Conservation (phyloP, 306 rosid genomes). For the Rosa persica region DNA sequence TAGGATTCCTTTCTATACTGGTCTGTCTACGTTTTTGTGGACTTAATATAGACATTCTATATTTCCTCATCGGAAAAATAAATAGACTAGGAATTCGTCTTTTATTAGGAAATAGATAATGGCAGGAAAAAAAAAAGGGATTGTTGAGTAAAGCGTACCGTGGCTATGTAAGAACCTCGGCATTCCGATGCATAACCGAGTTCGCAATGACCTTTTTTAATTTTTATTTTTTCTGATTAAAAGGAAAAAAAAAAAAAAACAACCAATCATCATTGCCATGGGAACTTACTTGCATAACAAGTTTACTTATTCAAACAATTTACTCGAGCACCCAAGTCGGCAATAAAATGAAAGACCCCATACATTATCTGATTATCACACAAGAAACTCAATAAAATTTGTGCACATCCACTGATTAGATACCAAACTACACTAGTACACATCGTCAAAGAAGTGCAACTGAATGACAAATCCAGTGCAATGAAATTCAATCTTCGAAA, state of each 20-base stretch:
- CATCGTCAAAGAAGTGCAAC: conserved; percentile 27
- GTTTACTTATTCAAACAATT: neutral
- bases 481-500: conserved; percentile 37
- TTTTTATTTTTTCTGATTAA: no score
- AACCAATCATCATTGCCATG: neutral
- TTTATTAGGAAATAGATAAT: no score
- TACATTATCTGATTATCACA: conserved; percentile 1
- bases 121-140: no score
- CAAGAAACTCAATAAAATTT: neutral
- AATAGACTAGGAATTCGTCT: no score
- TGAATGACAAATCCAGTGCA: conserved; percentile 26
- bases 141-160: no score
- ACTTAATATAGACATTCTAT: no score
- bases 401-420: conserved; percentile 24
- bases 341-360: neutral
- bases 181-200: neutral
- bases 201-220: neutral
- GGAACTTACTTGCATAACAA: neutral
- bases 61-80: no score
- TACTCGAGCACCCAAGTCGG: neutral
- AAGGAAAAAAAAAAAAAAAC: neutral
- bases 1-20: no score
- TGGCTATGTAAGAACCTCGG: no score
- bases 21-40: no score
- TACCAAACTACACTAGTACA: conserved; percentile 36